Conservation (phyloP, 2,329 filamentous ascomycete genomes). For the Nemania abortiva region DNA sequence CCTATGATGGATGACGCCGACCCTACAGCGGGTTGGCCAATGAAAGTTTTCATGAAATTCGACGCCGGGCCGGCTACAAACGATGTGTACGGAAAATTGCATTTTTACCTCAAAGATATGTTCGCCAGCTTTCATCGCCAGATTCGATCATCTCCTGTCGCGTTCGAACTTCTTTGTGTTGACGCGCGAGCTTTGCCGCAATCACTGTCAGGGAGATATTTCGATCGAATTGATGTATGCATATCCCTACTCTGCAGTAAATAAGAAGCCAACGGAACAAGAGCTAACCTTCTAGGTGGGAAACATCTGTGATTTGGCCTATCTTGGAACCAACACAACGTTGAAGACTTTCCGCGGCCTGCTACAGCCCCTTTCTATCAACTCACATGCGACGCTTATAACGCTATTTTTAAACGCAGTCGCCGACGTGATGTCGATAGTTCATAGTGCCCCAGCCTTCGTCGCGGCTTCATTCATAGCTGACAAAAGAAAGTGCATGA, state of each 20-base stretch:
- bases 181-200: conserved; percentile 5
- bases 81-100: conserved; percentile 35
- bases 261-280: no score
- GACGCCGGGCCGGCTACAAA: conserved; percentile 32
- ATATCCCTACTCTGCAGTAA: no score
- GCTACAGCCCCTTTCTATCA: conserved; percentile 4
- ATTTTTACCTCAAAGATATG: conserved; percentile 29
- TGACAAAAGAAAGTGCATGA: not conserved
- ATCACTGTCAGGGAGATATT: not conserved
- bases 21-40: conserved; percentile 27
- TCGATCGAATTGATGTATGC: conserved; percentile 10
- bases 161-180: conserved; percentile 14
- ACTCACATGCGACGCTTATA: conserved; percentile 33
- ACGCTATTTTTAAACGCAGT: conserved; percentile 27
- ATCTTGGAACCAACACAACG: conserved; percentile 13
- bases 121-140: conserved; percentile 31
- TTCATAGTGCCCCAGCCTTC: not conserved
- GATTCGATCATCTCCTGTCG: not conserved
- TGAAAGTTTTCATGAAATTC: conserved; percentile 28
- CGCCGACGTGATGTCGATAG: not conserved
- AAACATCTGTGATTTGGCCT: conserved; percentile 9
- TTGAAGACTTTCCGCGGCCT: conserved; percentile 8
- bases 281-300: not conserved
- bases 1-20: conserved; percentile 32
- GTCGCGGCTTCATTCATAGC: not conserved